phyloP scores from a whole-genome alignment of 306 rosid species.

The Cucumis melo region DNA sequence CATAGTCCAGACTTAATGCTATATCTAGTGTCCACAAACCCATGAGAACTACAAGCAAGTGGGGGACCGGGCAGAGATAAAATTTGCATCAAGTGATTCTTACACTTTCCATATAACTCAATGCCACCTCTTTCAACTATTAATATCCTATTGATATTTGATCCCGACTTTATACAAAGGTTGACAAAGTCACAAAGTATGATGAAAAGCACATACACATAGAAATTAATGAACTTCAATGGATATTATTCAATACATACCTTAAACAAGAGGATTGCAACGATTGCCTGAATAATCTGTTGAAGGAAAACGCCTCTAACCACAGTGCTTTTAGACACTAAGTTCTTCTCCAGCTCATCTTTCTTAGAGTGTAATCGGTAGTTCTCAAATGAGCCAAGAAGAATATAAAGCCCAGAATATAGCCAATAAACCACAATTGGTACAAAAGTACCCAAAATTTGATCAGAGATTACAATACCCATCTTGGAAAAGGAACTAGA shows the following conservation, averaged over 20 bases:
- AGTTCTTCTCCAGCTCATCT: slow-evolving; percentile 89
- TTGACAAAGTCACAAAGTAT: neutral
- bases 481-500: slow-evolving; percentile 13
- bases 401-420: slow-evolving; percentile 66
- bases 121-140: neutral
- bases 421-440: slow-evolving; percentile 77
- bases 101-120: neutral
- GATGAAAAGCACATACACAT: neutral
- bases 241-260: slow-evolving; percentile 17
- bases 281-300: slow-evolving; percentile 71
- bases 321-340: slow-evolving; percentile 62
- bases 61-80: neutral
- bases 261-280: slow-evolving; percentile 64
- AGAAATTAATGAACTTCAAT: neutral
- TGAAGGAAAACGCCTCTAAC: slow-evolving; percentile 85
- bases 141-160: neutral
- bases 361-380: slow-evolving; percentile 62
- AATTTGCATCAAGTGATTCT: neutral
- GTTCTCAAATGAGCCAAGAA: slow-evolving; percentile 53
- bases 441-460: slow-evolving; percentile 69
- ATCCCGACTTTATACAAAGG: neutral
- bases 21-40: neutral
- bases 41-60: neutral
- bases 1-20: neutral
- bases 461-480: slow-evolving; percentile 77